Conservation (phyloP, 441 rosid genomes). For the Gossypium lobatum region DNA sequence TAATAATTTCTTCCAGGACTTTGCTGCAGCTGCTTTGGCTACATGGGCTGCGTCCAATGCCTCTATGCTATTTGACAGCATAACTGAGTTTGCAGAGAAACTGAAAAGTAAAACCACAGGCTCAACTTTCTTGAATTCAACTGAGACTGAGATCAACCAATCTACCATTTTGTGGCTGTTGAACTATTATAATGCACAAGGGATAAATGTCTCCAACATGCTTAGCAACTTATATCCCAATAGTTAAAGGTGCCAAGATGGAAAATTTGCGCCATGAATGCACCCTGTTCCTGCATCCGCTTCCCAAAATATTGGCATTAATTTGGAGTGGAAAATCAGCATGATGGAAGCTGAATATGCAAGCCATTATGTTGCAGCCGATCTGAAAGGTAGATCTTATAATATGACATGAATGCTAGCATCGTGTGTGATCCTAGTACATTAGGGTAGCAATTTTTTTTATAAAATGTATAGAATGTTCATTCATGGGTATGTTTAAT, state of each 20-base stretch:
- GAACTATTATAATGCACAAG: background rate
- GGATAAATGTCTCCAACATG: slow-evolving; percentile 1
- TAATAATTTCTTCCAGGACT: slow-evolving; percentile 32
- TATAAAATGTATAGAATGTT: background rate
- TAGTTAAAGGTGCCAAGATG: background rate
- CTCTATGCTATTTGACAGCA: slow-evolving; percentile 38
- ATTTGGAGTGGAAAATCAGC: background rate
- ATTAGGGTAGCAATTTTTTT: background rate
- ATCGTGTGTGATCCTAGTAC: background rate
- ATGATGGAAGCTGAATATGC: background rate
- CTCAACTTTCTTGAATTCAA: background rate
- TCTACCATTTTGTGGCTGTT: slow-evolving; percentile 6
- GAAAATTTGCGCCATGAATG: background rate
- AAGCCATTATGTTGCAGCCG: background rate
- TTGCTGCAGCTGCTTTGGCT: slow-evolving; percentile 35
- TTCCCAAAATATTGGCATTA: background rate
- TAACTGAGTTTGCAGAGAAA: slow-evolving; percentile 33
- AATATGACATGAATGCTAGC: background rate
- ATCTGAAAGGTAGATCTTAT: background rate
- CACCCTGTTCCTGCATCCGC: background rate
- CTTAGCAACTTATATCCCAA: background rate
- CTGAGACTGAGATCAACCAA: slow-evolving; percentile 5
- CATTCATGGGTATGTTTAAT: background rate
- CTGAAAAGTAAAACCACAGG: background rate
- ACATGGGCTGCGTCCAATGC: slow-evolving; percentile 37